A percentile compares a stretch with the other conserved stretches of the same genome.
These are phyloP conservation scores for Solanum piurae DNA, from an alignment of 257 asterid species.

Conservation along the genomic window DNA sequence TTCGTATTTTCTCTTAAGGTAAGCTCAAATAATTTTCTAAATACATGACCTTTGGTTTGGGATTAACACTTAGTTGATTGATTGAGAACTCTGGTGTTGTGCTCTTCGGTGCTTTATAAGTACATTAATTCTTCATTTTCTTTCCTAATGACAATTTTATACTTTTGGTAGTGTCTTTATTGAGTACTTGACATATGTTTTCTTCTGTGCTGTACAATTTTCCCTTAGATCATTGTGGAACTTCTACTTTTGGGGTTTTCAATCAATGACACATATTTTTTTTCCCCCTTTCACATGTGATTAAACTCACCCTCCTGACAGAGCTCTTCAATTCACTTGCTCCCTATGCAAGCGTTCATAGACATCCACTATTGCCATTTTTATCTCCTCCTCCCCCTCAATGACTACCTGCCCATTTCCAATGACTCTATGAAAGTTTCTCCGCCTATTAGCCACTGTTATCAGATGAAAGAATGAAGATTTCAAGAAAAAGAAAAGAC, in stretches of 20 bases:
- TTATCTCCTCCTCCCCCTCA: not conserved
- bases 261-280: not conserved
- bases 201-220: not conserved
- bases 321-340: not conserved
- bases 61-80: not conserved
- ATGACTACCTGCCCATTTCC: not conserved
- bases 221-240: not conserved
- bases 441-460: not conserved
- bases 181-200: not conserved
- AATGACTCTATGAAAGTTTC: not conserved
- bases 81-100: not conserved
- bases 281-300: not conserved
- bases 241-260: not conserved
- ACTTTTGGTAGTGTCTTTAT: not conserved
- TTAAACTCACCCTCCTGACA: not conserved
- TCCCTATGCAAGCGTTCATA: not conserved
- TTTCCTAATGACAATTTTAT: not conserved
- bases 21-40: not conserved
- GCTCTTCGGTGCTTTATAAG: constrained; percentile 1
- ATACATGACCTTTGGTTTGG: not conserved
- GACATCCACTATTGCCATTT: not conserved
- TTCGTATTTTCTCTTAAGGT: constrained; percentile 88
- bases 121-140: not conserved
- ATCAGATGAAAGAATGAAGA: not conserved
- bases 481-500: not conserved